Percentiles rank a stretch among this genome's conserved stretches.
Evolutionary conservation across 495 filamentous ascomycete species (phyloP).

Genomic region (Aspergillus incahuasiensis): DNA sequence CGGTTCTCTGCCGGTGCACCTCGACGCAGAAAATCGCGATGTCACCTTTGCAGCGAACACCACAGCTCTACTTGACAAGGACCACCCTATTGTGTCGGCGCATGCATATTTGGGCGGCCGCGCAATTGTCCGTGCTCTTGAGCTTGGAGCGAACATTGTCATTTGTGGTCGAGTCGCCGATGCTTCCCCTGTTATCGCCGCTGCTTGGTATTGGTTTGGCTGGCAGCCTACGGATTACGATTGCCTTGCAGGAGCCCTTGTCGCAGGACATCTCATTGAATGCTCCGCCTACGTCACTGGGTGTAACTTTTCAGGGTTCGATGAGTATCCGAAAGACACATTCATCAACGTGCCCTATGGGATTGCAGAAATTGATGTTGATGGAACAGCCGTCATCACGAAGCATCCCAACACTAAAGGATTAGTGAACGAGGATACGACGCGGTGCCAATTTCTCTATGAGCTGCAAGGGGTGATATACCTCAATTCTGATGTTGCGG

Average conservation of each 20-base stretch:
- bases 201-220: conserved; percentile 43
- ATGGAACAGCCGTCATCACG: conserved; percentile 28
- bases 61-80: too few species aligned
- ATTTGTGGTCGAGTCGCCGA: conserved; percentile 51
- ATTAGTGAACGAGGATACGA: conserved; percentile 33
- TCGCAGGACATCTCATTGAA: conserved; percentile 51
- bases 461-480: conserved; percentile 53
- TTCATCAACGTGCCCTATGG: conserved; percentile 34
- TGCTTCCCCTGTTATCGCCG: conserved; percentile 45
- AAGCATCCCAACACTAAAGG: conserved; percentile 25
- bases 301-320: conserved; percentile 51
- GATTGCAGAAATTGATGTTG: conserved; percentile 33
- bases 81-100: conserved; percentile 29
- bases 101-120: conserved; percentile 43
- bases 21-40: conserved; percentile 26
- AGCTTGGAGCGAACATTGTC: conserved; percentile 48
- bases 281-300: conserved; percentile 50
- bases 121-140: conserved; percentile 41
- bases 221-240: conserved; percentile 39
- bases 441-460: conserved; percentile 51
- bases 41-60: too few species aligned
- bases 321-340: conserved; percentile 21
- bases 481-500: conserved; percentile 50
- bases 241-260: conserved; percentile 37
- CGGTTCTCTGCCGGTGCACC: too few species aligned